A percentile compares a stretch with the other conserved stretches of the same genome.
phyloP scores from a whole-genome alignment of 768 basidiomycete species.

The Macrolepiota fuliginosa region DNA sequence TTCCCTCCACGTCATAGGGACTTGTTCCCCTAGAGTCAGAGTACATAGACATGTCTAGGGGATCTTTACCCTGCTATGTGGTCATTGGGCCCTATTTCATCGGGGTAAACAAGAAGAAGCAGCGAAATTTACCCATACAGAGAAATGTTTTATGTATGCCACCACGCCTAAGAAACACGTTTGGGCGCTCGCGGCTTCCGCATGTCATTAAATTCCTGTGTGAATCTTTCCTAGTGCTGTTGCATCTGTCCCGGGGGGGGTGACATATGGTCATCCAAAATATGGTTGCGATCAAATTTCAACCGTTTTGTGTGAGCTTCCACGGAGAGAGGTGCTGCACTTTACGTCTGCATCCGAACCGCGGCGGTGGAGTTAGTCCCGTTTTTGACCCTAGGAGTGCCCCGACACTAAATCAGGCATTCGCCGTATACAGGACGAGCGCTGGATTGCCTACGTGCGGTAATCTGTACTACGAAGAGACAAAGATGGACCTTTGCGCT shows the following conservation, averaged over 20 bases:
- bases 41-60: neutral
- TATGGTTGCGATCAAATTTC: slow-evolving; percentile 26
- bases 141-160: slow-evolving; percentile 1
- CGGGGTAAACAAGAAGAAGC: slow-evolving; percentile 9
- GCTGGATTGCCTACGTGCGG: neutral
- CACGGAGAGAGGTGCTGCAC: slow-evolving; percentile 30
- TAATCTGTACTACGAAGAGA: neutral
- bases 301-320: slow-evolving; percentile 22
- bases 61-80: slow-evolving; percentile 1
- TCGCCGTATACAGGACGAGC: neutral
- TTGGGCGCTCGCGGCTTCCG: slow-evolving; percentile 11
- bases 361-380: slow-evolving; percentile 34
- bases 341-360: slow-evolving; percentile 30
- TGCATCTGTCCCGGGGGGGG: slow-evolving; percentile 19
- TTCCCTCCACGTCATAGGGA: slow-evolving; percentile 13
- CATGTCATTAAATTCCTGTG: slow-evolving; percentile 17
- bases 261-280: slow-evolving; percentile 33
- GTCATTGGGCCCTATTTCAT: slow-evolving; percentile 7
- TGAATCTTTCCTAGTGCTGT: slow-evolving; percentile 29
- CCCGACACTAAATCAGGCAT: slow-evolving; percentile 6
- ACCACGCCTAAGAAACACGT: slow-evolving; percentile 11
- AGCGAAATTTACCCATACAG: slow-evolving; percentile 10
- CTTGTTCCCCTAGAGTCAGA: neutral
- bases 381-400: slow-evolving; percentile 1
- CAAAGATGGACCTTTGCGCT: neutral